Conservation (phyloP, 2,329 filamentous ascomycete species). For the Fusarium aywerte region DNA sequence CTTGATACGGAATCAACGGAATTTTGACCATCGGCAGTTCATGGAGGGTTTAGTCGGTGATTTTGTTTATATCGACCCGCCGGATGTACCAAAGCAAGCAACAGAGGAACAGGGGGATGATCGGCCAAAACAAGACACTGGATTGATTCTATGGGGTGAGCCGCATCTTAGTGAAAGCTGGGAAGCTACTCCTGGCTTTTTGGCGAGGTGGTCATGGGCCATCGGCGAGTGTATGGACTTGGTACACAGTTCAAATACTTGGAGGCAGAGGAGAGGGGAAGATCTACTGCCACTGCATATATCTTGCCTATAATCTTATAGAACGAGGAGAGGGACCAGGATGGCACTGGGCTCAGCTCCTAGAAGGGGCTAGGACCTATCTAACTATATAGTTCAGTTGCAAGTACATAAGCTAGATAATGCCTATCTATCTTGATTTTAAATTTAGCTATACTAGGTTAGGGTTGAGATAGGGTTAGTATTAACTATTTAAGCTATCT, state of each 20-base stretch:
- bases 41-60: constrained; percentile 19
- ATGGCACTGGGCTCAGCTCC: too few relatives aligned
- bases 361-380: too few relatives aligned
- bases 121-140: neutral
- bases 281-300: neutral
- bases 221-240: neutral
- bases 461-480: too few relatives aligned
- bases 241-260: neutral
- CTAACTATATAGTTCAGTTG: too few relatives aligned
- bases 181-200: neutral
- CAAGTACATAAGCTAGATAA: too few relatives aligned
- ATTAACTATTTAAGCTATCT: too few relatives aligned
- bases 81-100: neutral
- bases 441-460: too few relatives aligned
- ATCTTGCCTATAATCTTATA: too few relatives aligned
- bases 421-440: too few relatives aligned
- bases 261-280: neutral
- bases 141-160: constrained; percentile 27
- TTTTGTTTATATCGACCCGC: neutral
- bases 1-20: constrained; percentile 15
- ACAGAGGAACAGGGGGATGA: neutral
- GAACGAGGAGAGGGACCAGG: too few relatives aligned
- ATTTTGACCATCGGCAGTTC: constrained; percentile 24
- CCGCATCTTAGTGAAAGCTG: neutral
- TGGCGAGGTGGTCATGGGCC: neutral